Base-by-base conservation (phyloP, 805 yeast genomes). In the Myxozyma melibiosi region DNA sequence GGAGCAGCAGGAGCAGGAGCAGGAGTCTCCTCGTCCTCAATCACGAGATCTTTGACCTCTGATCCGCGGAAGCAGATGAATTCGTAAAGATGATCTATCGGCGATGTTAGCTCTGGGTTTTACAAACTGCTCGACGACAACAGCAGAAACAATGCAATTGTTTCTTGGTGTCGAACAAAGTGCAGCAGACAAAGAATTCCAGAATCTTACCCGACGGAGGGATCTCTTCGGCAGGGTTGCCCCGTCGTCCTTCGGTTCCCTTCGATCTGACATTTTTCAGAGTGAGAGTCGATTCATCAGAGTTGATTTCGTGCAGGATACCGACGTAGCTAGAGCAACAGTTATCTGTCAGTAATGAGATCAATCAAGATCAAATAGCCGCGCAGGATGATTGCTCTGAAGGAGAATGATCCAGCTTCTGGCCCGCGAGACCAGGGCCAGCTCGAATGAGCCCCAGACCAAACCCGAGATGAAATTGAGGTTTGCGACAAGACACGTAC, bases 201-300 rank as follows among this genome's bases (percentile, higher is more conserved):
- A 2, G 57, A 16, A 14, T 24, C 62, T 28, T 37, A 62, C 65
- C 68, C 18, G 88, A 84, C 5, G 95, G 86, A 54, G 82, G 80
- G 39, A 90, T 84, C 71, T 89, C 95, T 62, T 80, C 78, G 14
- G 79, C 75, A 2, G 88, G 85, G 70, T 86, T 90, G 13, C 76
- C 74, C 64, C 86, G 78, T 67, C 98, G 82, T 30, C 96, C 97
- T 72, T 92, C 98, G 20, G 97, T 88, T 53, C 98, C 99, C 64
- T 85, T 85, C 50, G 90, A 84, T 60, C 89, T 80, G 47, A 92
- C 98, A 53, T 84, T 78, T 46, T 80, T 80, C 67, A 92, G 79
- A 4, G 97, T 85, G 49, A 92, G 94, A 1, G 97, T 90, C 63
- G 96, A 88, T 59, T 86, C 87, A 57, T 88, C 91, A 28, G 96